Conservation (phyloP, 345 rosid species). For the Salix udensis region DNA sequence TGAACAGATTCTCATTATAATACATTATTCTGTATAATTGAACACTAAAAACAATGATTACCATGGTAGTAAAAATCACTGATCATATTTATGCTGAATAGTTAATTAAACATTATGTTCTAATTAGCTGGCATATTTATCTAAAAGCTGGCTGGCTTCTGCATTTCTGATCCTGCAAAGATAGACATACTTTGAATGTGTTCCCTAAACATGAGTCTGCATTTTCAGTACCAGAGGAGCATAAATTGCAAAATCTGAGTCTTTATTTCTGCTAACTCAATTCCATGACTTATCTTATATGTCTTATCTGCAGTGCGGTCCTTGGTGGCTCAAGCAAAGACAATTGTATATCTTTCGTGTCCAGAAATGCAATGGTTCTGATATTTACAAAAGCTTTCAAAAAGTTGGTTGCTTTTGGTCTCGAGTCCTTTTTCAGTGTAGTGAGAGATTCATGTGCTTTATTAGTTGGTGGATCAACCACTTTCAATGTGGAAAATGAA, state of each 20-base stretch:
- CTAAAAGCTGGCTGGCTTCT: not conserved
- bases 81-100: not conserved
- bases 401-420: slow-evolving; percentile 51
- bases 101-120: not conserved
- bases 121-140: not conserved
- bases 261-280: slow-evolving; percentile 2
- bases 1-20: slow-evolving; percentile 2
- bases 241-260: not conserved
- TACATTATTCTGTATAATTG: not conserved
- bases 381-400: slow-evolving; percentile 46
- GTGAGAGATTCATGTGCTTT: slow-evolving; percentile 48
- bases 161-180: not conserved
- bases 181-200: not conserved
- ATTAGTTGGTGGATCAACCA: slow-evolving; percentile 31
- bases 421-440: slow-evolving; percentile 56
- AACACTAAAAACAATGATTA: not conserved
- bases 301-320: slow-evolving; percentile 57
- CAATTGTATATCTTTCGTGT: slow-evolving; percentile 44
- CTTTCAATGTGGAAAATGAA: slow-evolving; percentile 23
- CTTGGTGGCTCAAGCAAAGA: slow-evolving; percentile 67
- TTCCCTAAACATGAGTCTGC: not conserved
- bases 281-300: slow-evolving; percentile 15
- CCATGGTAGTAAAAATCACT: not conserved
- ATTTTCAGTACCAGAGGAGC: not conserved
- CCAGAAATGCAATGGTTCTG: slow-evolving; percentile 47